These are phyloP conservation scores for Mycena indigotica DNA, from an alignment of 768 basidiomycete genomes.

Conservation along the genomic window DNA sequence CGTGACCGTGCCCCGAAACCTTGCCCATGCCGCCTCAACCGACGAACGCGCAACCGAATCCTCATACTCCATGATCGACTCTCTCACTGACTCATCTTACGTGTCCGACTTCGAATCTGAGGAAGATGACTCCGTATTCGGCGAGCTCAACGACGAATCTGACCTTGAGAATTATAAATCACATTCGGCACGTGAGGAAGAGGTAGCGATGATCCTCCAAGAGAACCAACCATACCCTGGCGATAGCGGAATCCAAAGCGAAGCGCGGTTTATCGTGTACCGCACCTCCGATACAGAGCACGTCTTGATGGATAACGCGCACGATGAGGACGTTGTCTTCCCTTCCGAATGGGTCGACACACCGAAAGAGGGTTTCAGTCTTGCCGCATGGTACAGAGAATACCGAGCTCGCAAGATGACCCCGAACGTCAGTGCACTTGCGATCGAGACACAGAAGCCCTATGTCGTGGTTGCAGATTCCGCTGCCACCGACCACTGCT, in stretches of 20 bases:
- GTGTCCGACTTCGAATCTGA: neutral
- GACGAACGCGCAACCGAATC: neutral
- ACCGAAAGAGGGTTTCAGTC: too few relatives aligned
- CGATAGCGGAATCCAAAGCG: neutral
- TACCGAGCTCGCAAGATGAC: too few relatives aligned
- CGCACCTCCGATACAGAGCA: conserved; percentile 11
- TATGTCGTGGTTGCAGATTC: conserved; percentile 10
- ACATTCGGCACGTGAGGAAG: too few relatives aligned
- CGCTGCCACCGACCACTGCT: conserved; percentile 14
- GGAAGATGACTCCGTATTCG: neutral
- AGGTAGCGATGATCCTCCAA: neutral
- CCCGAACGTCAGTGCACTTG: too few relatives aligned
- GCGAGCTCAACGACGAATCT: neutral
- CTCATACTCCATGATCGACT: neutral
- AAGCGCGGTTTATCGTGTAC: conserved; percentile 12
- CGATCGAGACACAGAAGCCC: neutral
- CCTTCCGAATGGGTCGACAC: neutral
- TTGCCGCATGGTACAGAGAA: too few relatives aligned
- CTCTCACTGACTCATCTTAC: neutral
- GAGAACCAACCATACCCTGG: conserved; percentile 8
- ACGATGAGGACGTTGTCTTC: neutral
- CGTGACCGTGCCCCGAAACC: neutral
- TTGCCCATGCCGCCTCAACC: neutral
- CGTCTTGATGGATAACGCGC: conserved; percentile 9
- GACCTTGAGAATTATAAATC: neutral